Evolutionary conservation across 2,329 filamentous ascomycete species (phyloP), one percentile per base, ranked within the genome.

Genomic region (Sarocladium oryzae): DNA sequence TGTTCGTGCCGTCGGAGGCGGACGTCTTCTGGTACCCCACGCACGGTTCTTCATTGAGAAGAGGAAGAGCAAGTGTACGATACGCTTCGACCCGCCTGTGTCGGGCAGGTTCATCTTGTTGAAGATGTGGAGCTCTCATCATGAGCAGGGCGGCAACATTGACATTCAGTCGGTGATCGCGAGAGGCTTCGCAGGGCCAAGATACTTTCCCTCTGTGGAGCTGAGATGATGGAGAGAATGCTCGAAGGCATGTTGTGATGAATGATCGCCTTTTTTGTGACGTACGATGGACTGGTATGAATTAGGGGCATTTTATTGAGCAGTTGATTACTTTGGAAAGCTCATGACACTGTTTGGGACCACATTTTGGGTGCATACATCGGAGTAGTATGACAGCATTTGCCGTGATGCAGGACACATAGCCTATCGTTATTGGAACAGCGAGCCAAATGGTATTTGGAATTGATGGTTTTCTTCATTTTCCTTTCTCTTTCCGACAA

Each of bases 111-210:
- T 87, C 64, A 86, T 97, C 50, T 69, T 96, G 37, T 74, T 97
- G 56, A 96, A 96, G 73, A 81, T 96, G 65, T 96, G 89, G 88
- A 90, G 85, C 60, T 86, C 87, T 2, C 80, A 81, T 53, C 78
- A 82, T 23, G 81, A 84, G 45, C 75, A 79, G 3, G 60, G 64
- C 4, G 73, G 73, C 53, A 95, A 95, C 60, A 95, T 96, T 56
- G 90, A 96, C 63, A 89, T 97, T 35, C 87, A 96, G 66, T 89
- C 85, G 41, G 84, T 96, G 21, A 79, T 90, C 53, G 87, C 85
- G 1, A 85, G 87, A 61, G 92, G 92, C 0, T 96, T 85, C 67
- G 88, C 89, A 0, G 92, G 92, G 4, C 87, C 88, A 9, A 80
- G 91, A 54, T 96, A 85, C 66, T 93, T 95, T 61, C 88, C 89